phyloP scores from a whole-genome alignment of 345 rosid species.

The Psidium friedrichsthalianum region DNA sequence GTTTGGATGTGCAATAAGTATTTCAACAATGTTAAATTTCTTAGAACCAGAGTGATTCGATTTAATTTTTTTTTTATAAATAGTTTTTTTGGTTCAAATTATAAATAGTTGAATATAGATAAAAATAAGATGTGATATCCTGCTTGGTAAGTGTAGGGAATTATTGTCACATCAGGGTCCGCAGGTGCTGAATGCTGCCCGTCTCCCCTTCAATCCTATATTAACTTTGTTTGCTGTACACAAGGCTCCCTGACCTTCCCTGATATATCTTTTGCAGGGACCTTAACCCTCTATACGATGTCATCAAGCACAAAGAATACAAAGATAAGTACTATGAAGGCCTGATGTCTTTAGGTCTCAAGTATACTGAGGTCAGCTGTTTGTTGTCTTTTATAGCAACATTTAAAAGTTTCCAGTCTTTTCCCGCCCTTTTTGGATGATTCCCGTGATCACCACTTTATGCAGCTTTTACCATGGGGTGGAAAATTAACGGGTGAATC shows the following conservation, averaged over 20 bases:
- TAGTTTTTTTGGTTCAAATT: too few relatives aligned
- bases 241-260: neutral
- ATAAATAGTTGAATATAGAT: neutral
- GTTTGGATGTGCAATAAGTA: neutral
- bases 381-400: neutral
- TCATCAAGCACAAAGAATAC: constrained; percentile 39
- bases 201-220: neutral
- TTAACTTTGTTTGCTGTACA: neutral
- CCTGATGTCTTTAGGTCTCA: constrained; percentile 49
- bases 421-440: neutral
- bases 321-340: constrained; percentile 61
- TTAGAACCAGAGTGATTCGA: neutral
- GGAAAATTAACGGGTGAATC: constrained; percentile 91
- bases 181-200: neutral
- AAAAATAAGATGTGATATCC: neutral
- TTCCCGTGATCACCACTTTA: constrained; percentile 21
- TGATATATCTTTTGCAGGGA: constrained; percentile 37
- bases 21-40: neutral
- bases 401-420: neutral
- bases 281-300: constrained; percentile 76
- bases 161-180: neutral
- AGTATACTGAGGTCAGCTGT: constrained; percentile 52
- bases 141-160: neutral
- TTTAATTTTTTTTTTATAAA: neutral
- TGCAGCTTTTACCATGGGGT: constrained; percentile 97